Percentiles rank a stretch among this genome's conserved stretches.
Conservation (phyloP, 2,329 filamentous ascomycete species). For the Arthrinium puccinioides region DNA sequence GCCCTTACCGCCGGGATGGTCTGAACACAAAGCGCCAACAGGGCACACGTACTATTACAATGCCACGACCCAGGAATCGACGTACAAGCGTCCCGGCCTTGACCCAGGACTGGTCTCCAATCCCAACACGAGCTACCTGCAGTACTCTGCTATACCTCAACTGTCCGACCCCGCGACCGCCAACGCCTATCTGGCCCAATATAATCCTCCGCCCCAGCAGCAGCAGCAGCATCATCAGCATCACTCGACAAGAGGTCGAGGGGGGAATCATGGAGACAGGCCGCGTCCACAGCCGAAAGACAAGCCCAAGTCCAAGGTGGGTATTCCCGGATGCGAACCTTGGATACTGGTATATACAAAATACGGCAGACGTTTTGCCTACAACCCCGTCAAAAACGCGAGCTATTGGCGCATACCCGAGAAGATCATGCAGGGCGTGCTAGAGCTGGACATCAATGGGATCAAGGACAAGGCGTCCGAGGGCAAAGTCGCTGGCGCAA, state of each 20-base stretch:
- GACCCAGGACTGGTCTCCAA: slow-evolving; percentile 12
- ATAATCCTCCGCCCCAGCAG: slow-evolving; percentile 32
- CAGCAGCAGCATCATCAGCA: slow-evolving; percentile 20
- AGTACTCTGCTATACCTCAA: slow-evolving; percentile 32
- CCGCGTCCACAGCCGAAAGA: slow-evolving; percentile 66
- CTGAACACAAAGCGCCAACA: slow-evolving; percentile 84
- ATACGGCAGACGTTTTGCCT: slow-evolving; percentile 79
- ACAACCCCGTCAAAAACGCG: slow-evolving; percentile 77
- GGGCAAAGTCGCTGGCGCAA: slow-evolving; percentile 9
- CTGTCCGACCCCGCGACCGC: slow-evolving; percentile 49
- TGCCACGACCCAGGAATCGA: slow-evolving; percentile 72
- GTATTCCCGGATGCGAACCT: slow-evolving; percentile 73
- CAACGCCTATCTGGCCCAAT: slow-evolving; percentile 54
- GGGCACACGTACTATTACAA: slow-evolving; percentile 90
- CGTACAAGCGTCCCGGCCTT: slow-evolving; percentile 66
- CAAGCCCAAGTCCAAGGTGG: slow-evolving; percentile 70
- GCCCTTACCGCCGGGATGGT: slow-evolving; percentile 75
- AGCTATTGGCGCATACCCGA: slow-evolving; percentile 95
- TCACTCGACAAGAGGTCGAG: slow-evolving; percentile 31
- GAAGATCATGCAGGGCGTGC: slow-evolving; percentile 72
- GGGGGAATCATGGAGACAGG: slow-evolving; percentile 41
- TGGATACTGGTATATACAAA: slow-evolving; percentile 95
- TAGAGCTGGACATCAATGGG: slow-evolving; percentile 64
- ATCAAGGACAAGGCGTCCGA: slow-evolving; percentile 49
- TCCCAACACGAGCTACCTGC: slow-evolving; percentile 30